Conservation (phyloP, 208 protist species). For the Borovskyia barvae region DNA sequence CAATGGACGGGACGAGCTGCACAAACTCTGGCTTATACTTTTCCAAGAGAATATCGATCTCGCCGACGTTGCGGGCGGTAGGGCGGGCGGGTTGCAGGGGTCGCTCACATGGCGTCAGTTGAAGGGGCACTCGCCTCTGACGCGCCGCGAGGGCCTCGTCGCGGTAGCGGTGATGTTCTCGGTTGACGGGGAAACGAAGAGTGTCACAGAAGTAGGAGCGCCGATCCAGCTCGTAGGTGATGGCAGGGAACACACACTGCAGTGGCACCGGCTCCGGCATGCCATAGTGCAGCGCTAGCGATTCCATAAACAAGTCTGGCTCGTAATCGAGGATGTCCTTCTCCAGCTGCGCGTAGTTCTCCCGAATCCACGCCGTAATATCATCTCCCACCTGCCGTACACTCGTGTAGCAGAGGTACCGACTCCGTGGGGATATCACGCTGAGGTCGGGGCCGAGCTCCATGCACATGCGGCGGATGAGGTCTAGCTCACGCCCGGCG, state of each 20-base stretch:
- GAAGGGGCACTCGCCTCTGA: conserved; percentile 41
- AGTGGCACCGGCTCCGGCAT: conserved; percentile 39
- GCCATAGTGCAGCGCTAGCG: conserved; percentile 35
- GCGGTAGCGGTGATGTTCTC: conserved; percentile 21
- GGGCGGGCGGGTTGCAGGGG: conserved; percentile 30
- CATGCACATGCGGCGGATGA: conserved; percentile 49
- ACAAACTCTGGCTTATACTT: conserved; percentile 84
- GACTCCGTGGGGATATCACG: conserved; percentile 43
- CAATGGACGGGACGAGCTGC: conserved; percentile 74
- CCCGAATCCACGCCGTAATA: conserved; percentile 27
- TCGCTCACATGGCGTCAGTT: conserved; percentile 64
- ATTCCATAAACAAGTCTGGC: conserved; percentile 56
- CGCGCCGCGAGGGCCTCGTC: conserved; percentile 36
- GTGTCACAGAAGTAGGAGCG: conserved; percentile 47
- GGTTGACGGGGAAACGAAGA: conserved; percentile 37
- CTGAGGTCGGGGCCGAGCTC: conserved; percentile 65
- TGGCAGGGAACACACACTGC: conserved; percentile 31
- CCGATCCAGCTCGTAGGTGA: conserved; percentile 25
- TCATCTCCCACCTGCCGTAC: conserved; percentile 39
- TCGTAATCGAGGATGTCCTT: conserved; percentile 58
- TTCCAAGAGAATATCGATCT: conserved; percentile 78
- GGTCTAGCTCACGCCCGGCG: conserved; percentile 40
- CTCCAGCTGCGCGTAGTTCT: conserved; percentile 19
- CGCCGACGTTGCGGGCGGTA: conserved; percentile 18
- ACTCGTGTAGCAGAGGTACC: conserved; percentile 50